phyloP scores from a whole-genome alignment of 306 rosid species.

The Acacia melanoxylon region DNA sequence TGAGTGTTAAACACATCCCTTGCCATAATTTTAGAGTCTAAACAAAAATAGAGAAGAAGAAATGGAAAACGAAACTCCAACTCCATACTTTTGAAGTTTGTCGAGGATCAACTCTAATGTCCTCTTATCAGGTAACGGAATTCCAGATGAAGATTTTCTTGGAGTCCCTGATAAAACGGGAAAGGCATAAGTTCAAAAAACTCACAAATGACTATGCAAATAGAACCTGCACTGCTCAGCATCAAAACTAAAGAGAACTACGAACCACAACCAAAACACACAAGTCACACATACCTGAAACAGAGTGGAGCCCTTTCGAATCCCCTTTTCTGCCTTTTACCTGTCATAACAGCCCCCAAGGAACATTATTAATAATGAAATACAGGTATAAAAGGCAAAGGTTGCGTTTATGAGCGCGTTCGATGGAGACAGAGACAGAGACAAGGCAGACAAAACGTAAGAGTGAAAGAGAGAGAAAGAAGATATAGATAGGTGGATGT shows the following conservation, averaged over 20 bases:
- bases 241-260: background rate
- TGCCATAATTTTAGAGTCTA: conserved; percentile 1
- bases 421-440: conserved; percentile 58
- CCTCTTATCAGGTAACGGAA: conserved; percentile 87
- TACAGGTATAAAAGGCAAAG: conserved; percentile 30
- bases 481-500: conserved; percentile 25
- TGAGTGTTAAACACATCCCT: background rate
- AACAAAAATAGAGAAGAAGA: conserved; percentile 12
- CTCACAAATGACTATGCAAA: conserved; percentile 7
- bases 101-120: conserved; percentile 87
- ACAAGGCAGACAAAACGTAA: conserved; percentile 49
- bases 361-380: conserved; percentile 39
- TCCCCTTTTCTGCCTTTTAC: conserved; percentile 71
- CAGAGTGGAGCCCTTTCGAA: conserved; percentile 74
- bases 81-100: conserved; percentile 89
- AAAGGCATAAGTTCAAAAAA: conserved; percentile 21
- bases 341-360: conserved; percentile 62
- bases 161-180: conserved; percentile 69
- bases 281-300: conserved; percentile 64
- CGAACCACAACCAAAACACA: conserved; percentile 24
- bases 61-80: background rate
- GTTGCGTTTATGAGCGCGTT: conserved; percentile 39
- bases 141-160: conserved; percentile 42
- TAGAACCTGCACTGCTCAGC: conserved; percentile 19
- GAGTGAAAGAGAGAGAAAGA: conserved; percentile 26